Evolutionary conservation across 2,329 filamentous ascomycete species (phyloP), one percentile per base, ranked within the genome.

Genomic region (Cytospora paraplurivora): DNA sequence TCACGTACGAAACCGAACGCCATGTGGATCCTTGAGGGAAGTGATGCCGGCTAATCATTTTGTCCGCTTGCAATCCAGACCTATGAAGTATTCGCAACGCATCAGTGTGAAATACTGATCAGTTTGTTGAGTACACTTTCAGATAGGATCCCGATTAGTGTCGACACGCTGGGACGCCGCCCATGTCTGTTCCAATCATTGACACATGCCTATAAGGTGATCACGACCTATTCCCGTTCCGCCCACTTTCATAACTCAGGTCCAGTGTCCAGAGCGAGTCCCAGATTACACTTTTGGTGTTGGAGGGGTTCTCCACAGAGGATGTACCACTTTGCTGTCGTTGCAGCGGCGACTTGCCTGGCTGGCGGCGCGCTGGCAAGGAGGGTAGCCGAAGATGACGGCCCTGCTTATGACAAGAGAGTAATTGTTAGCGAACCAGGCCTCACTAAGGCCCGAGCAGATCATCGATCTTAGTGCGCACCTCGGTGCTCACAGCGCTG

Each of bases 231-330:
- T 60, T 56, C 3, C 62, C 64, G 63, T 68, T 69, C n/a, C 66
- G 63, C 21, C 69, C 73, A 64, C 78, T 81, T 67, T 83, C 84
- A 56, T 84, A 81, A 66, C 77, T 85, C 53, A 86, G 78, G 69
- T 88, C 85, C 33, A 87, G 71, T 66, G 79, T 85, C 85, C 86
- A 88, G 17, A 88, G 73, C 13, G 83, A 80, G 68, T 87, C 85
- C 85, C 85, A 89, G 11, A 88, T 79, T 4, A 87, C 76, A 34
- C 82, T 85, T 69, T 79, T 83, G 35, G 21, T 32, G 7, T 21
- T 50, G n/a, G 72, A 75, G 32, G 78, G 72, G 64, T 77, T 79
- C 60, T 78, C 68, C 69, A 75, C 59, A 44, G 56, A 19, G 15
- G 72, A 71, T 33, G 66, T 68, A 33, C 66, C 69, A 66, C 75